Conservation (phyloP, 768 basidiomycete species). For the Auricularia auricula-judae region DNA sequence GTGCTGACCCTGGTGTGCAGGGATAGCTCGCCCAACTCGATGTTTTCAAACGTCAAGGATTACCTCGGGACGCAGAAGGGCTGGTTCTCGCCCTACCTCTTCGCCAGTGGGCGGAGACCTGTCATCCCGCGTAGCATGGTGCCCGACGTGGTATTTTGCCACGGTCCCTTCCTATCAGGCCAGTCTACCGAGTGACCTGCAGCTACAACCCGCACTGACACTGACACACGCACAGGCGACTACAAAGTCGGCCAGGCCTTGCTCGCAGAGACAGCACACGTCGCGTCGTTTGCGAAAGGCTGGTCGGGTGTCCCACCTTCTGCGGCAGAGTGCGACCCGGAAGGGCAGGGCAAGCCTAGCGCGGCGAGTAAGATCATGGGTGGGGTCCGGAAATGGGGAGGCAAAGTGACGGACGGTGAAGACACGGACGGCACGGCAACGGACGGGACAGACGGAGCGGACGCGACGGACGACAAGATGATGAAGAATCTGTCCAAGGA, state of each 20-base stretch:
- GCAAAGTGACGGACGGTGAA: neutral
- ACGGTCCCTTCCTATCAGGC: constrained; percentile 53
- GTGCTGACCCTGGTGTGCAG: neutral
- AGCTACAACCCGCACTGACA: neutral
- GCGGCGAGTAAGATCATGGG: neutral
- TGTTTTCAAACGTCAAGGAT: neutral
- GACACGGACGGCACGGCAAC: neutral
- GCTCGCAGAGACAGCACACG: neutral
- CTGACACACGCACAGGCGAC: constrained; percentile 32
- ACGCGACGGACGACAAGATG: neutral
- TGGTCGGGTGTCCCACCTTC: neutral
- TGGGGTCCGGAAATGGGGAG: neutral
- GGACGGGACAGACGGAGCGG: neutral
- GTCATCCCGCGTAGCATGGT: constrained; percentile 51
- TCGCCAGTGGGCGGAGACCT: constrained; percentile 47
- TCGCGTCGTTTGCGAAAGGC: neutral
- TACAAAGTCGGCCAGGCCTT: constrained; percentile 44
- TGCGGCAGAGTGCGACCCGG: neutral
- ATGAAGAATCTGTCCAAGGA: neutral
- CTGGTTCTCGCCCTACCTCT: constrained; percentile 59
- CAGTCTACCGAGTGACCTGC: constrained; percentile 5
- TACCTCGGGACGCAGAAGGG: constrained; percentile 50
- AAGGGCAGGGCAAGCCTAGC: neutral
- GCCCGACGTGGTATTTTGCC: constrained; percentile 55
- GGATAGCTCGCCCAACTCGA: neutral